phyloP scores from a whole-genome alignment of 345 rosid species.

The Eucalyptus globulus region DNA sequence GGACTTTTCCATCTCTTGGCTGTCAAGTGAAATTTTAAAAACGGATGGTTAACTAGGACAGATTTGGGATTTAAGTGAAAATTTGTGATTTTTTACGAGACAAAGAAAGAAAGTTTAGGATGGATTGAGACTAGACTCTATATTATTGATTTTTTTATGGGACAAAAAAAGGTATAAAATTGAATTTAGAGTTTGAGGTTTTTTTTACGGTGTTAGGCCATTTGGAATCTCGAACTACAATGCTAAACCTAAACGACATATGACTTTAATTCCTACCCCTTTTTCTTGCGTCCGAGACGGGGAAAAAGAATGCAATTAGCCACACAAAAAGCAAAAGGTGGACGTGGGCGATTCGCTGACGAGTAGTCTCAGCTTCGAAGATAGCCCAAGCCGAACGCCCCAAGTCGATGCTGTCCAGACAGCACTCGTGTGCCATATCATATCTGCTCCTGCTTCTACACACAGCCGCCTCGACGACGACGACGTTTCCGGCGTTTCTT shows the following conservation, averaged over 20 bases:
- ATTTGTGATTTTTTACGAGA: background rate
- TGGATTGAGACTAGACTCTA: background rate
- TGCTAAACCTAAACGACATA: background rate
- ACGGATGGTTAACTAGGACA: background rate
- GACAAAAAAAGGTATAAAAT: background rate
- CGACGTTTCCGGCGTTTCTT: background rate
- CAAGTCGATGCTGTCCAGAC: background rate
- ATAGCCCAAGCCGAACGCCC: background rate
- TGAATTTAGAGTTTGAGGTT: background rate
- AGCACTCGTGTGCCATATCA: background rate
- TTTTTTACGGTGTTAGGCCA: no score
- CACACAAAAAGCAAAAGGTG: background rate
- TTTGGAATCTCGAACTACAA: no score
- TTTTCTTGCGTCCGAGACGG: background rate
- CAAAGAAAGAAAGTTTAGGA: background rate
- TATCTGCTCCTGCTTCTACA: background rate
- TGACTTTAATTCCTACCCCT: background rate
- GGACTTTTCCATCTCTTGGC: background rate
- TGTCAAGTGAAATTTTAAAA: background rate
- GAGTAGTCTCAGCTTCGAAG: background rate
- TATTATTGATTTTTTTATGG: background rate
- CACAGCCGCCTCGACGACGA: background rate
- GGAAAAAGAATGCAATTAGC: background rate
- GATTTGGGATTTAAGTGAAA: rapidly evolving
- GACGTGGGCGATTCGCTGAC: background rate